These are phyloP conservation scores for Flagelloscypha sp. DNA, from an alignment of 768 basidiomycete species.

Conservation along the genomic window DNA sequence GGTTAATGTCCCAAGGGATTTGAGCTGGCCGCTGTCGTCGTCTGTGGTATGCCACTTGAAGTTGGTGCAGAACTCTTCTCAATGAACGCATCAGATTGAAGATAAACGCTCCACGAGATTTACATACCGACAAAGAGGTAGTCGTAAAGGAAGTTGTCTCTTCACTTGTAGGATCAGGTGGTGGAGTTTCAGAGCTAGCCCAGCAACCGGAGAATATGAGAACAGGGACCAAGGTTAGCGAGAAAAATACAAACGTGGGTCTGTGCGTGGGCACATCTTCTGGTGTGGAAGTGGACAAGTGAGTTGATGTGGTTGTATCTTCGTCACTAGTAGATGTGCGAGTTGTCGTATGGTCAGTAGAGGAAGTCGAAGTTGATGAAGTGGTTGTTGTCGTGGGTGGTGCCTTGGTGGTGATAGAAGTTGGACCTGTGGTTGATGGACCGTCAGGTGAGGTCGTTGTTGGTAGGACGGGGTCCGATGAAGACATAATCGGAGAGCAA, in stretches of 20 bases:
- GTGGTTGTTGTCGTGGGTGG: conserved; percentile 8
- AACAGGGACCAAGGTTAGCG: conserved; percentile 4
- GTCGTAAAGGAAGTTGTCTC: conserved; percentile 3
- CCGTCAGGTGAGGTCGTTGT: not conserved
- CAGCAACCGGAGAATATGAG: conserved; percentile 3
- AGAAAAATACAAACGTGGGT: conserved; percentile 5
- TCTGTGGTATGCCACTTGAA: conserved; percentile 48
- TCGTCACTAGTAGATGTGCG: conserved; percentile 10
- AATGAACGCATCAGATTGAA: conserved; percentile 36
- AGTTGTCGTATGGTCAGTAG: conserved; percentile 12
- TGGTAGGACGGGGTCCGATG: not conserved
- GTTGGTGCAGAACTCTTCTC: conserved; percentile 65
- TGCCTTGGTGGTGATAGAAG: conserved; percentile 9
- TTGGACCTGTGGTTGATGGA: conserved; percentile 10
- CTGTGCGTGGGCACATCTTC: conserved; percentile 2
- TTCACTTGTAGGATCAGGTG: conserved; percentile 8
- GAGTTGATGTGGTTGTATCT: conserved; percentile 10
- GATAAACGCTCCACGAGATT: conserved; percentile 5
- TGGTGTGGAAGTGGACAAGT: conserved; percentile 7
- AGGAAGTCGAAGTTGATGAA: conserved; percentile 12
- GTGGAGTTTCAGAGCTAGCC: conserved; percentile 6
- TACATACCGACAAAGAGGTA: not conserved
- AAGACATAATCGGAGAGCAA: conserved; percentile 5
- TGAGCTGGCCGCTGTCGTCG: conserved; percentile 31
- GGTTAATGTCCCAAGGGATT: conserved; percentile 15